Evolutionary conservation across 2,329 filamentous ascomycete species (phyloP).

Genomic region (Aureobasidium sp.): DNA sequence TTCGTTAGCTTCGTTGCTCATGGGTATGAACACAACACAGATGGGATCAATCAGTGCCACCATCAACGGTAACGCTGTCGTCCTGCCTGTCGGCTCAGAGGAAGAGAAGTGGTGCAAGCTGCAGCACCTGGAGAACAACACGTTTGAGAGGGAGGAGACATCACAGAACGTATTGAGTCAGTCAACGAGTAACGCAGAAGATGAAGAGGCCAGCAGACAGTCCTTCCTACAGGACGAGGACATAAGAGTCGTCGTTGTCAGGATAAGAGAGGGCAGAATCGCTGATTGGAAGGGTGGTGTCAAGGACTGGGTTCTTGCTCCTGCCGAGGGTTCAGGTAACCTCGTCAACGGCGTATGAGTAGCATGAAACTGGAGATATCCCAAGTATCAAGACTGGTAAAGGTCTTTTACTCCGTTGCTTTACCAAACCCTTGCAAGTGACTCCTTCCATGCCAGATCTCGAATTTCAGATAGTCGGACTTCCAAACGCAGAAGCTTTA

Average conservation of each 20-base stretch:
- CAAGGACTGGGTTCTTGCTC: constrained; percentile 56
- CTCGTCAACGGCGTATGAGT: background rate
- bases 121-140: constrained; percentile 85
- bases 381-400: background rate
- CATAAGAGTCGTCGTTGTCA: constrained; percentile 79
- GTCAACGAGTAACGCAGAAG: background rate
- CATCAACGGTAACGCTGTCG: constrained; percentile 76
- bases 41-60: constrained; percentile 85
- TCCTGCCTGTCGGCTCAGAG: constrained; percentile 64
- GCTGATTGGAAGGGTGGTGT: constrained; percentile 95
- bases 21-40: constrained; percentile 85
- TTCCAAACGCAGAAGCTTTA: background rate
- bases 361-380: background rate
- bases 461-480: no score
- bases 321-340: background rate
- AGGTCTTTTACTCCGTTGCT: background rate
- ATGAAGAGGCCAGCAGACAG: constrained; percentile 42
- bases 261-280: constrained; percentile 75
- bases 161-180: constrained; percentile 5
- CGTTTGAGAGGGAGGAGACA: constrained; percentile 32
- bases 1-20: constrained; percentile 70
- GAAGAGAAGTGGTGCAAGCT: constrained; percentile 80
- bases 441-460: no score
- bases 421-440: no score
- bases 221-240: constrained; percentile 74